phyloP scores from a whole-genome alignment of 75 land plant species.

The Selaginella moellendorffii region DNA sequence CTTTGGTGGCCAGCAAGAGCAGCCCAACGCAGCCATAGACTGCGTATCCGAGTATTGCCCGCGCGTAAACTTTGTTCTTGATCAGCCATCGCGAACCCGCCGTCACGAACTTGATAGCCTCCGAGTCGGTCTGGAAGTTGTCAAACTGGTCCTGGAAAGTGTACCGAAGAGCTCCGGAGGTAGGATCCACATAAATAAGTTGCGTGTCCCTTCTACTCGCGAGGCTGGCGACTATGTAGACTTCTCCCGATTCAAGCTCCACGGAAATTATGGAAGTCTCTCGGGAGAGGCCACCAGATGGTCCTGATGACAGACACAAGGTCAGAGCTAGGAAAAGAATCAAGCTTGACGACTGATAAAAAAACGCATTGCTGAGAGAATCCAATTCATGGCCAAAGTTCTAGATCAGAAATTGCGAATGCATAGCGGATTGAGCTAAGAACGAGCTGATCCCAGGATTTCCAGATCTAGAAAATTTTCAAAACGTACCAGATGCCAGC shows the following conservation, averaged over 20 bases:
- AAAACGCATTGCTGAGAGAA: not conserved
- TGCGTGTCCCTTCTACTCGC: constrained; percentile 68
- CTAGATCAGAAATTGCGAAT: not conserved
- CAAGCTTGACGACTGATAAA: not conserved
- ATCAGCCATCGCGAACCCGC: constrained; percentile 46
- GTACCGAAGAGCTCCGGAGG: constrained; percentile 64
- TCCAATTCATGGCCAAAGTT: not conserved
- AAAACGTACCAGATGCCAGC: not conserved
- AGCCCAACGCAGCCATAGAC: constrained; percentile 64
- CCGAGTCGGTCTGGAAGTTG: constrained; percentile 51
- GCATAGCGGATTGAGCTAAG: not conserved
- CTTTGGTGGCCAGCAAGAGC: constrained; percentile 75
- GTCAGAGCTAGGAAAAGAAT: not conserved
- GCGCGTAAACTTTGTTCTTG: constrained; percentile 41
- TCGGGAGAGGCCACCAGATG: constrained; percentile 21
- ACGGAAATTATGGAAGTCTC: constrained; percentile 61
- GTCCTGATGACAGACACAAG: not conserved
- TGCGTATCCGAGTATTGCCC: constrained; percentile 80
- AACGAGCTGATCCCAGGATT: too few relatives aligned
- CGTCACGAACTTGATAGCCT: constrained; percentile 58
- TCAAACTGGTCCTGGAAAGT: constrained; percentile 39
- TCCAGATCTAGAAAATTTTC: not conserved
- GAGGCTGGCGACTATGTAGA: constrained; percentile 59
- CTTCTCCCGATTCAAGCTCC: constrained; percentile 63
- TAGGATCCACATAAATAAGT: constrained; percentile 84